phyloP scores from a whole-genome alignment of 2,329 filamentous ascomycete genomes.

The Aspergillus niger region DNA sequence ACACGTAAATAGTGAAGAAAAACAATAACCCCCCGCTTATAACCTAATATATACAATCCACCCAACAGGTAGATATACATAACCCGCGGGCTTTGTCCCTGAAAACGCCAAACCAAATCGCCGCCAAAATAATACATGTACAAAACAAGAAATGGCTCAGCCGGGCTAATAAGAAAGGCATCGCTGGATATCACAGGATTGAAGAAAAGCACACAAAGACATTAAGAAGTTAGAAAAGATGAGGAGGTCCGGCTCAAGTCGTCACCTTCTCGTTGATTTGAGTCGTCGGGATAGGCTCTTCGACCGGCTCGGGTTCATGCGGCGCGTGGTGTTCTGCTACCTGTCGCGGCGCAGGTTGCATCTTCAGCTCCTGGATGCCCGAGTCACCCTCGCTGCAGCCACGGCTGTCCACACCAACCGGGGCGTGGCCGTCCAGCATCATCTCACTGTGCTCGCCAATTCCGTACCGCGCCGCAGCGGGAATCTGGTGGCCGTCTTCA shows the following conservation, averaged over 20 bases:
- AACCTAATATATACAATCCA: constrained; percentile 19
- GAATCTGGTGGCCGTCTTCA: constrained; percentile 55
- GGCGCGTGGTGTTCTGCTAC: constrained; percentile 29
- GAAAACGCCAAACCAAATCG: constrained; percentile 2
- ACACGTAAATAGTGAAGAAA: not conserved
- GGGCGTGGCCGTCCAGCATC: constrained; percentile 59
- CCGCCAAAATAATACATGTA: constrained; percentile 18
- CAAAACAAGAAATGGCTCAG: constrained; percentile 21
- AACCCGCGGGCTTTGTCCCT: constrained; percentile 2
- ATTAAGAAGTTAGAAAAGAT: constrained; percentile 7
- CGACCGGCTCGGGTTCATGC: constrained; percentile 16
- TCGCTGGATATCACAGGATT: constrained; percentile 30
- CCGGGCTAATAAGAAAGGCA: constrained; percentile 24
- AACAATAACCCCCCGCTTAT: constrained; percentile 2
- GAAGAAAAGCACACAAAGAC: constrained; percentile 14
- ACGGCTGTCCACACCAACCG: constrained; percentile 32
- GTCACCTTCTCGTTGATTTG: constrained; percentile 28
- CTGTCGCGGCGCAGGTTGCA: constrained; percentile 31
- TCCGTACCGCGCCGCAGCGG: constrained; percentile 61
- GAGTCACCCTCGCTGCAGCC: constrained; percentile 34
- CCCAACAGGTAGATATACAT: constrained; percentile 9
- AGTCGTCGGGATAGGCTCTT: constrained; percentile 16
- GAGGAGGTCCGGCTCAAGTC: not conserved
- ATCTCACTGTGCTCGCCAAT: constrained; percentile 62
- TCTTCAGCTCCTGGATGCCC: constrained; percentile 35